These are phyloP conservation scores for Boletellus ananiceps DNA, from an alignment of 768 basidiomycete genomes.

Conservation along the genomic window DNA sequence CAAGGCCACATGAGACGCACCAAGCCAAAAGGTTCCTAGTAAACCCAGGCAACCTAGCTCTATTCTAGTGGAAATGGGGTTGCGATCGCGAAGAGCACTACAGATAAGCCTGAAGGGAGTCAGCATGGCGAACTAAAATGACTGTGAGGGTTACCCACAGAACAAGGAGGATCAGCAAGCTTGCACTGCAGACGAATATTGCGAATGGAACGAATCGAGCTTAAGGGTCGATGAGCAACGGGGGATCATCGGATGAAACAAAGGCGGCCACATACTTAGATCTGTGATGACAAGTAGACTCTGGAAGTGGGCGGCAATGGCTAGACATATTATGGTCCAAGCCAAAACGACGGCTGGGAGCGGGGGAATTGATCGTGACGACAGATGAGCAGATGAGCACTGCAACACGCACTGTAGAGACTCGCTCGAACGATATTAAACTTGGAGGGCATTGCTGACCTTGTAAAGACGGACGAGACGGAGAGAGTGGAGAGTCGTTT, in stretches of 20 bases:
- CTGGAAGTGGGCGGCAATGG: conserved; percentile 76
- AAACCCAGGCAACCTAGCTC: conserved; percentile 71
- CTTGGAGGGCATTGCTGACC: conserved; percentile 56
- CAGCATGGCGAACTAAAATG: not conserved
- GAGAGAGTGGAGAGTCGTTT: conserved; percentile 32
- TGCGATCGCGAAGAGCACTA: conserved; percentile 59
- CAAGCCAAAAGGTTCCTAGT: conserved; percentile 74
- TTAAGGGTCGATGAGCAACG: conserved; percentile 27
- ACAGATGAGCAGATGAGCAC: not conserved
- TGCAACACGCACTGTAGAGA: conserved; percentile 54
- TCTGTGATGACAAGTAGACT: conserved; percentile 66
- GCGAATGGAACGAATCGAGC: conserved; percentile 87
- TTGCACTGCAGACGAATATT: conserved; percentile 71
- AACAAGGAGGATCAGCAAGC: conserved; percentile 59
- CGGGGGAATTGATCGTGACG: conserved; percentile 3
- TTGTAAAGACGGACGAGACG: conserved; percentile 29
- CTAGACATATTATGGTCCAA: conserved; percentile 76
- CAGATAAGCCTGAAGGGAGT: conserved; percentile 50
- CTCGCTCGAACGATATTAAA: conserved; percentile 67
- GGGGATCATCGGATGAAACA: not conserved
- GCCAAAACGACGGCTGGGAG: conserved; percentile 56
- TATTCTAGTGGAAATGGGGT: conserved; percentile 74
- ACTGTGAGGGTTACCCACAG: conserved; percentile 45
- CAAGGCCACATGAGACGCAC: conserved; percentile 38
- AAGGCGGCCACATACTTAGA: conserved; percentile 53